Conservation (phyloP, 139 green algal genomes). For the Chlamydomonas applanata region DNA sequence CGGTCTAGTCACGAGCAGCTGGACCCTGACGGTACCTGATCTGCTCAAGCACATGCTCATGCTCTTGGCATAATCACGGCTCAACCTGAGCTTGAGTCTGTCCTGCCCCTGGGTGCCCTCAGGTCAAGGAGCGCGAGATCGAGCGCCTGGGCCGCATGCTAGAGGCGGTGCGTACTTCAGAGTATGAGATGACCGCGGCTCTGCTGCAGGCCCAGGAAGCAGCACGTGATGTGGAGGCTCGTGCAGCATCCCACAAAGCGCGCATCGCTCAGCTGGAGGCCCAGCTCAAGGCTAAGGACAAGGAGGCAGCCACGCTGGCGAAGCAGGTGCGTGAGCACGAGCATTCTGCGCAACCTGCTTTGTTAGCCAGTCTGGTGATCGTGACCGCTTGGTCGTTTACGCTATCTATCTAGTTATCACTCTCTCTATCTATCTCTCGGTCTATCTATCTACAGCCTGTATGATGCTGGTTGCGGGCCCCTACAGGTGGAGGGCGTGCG, state of each 20-base stretch:
- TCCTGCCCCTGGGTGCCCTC: not conserved
- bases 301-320: constrained; percentile 12
- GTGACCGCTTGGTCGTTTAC: no score
- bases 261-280: constrained; percentile 14
- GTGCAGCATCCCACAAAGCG: not conserved
- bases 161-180: not conserved
- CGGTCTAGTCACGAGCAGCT: constrained; percentile 14
- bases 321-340: not conserved
- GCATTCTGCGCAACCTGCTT: no score
- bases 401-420: no score
- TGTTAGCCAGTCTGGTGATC: no score
- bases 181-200: not conserved
- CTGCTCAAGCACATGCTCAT: no score
- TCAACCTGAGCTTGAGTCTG: no score
- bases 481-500: not conserved
- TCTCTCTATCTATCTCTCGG: no score
- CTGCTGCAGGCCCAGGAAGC: constrained; percentile 18
- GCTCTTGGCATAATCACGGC: no score
- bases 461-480: no score
- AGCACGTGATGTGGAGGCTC: constrained; percentile 8
- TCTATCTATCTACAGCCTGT: no score
- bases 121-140: constrained; percentile 40
- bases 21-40: no score
- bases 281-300: constrained; percentile 15
- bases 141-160: constrained; percentile 23